Base-by-base conservation (phyloP, 148 eudicot species). In the Fagopyrum esculentum region DNA sequence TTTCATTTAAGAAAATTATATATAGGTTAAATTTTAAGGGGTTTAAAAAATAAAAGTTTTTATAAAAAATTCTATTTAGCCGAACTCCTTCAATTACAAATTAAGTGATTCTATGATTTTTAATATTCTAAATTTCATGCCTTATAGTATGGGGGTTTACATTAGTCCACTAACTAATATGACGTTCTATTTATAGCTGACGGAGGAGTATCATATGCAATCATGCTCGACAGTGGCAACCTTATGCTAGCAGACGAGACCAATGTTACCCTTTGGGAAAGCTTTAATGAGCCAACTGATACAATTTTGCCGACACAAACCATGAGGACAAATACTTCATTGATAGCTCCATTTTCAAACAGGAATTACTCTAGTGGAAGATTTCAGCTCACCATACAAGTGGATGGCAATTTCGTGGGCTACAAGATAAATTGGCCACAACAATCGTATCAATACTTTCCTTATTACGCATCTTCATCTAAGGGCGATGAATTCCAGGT, bases 271-370 rank as follows among this genome's bases (percentile, higher is more conserved):
- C 6, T 74, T 26, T 74, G 81, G 81, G 66, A 78, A 52, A 78
- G 77, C 26, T 71, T 74, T 48, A 74, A 74, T 12, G 1, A 13
- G 0, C 81, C 81, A 26, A 74, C 78, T 4, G 77, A 74, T 43
- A 79, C 81, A 9, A 44, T 79, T 4, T 69, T 79, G 48, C 74
- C 81, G 0, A 45, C 70, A 1, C 77, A 79, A 29, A 74, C 11
- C 17, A 15, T 79, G 54, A 69, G 60, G 11, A 12, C 7, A 22
- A 66, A 26, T 9, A 17, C 45, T 46, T 6, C 13, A 4, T 68
- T 74, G n/a, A 5, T 29, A 13, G 13, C 78, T 35, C 61, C 77
- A 13, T 6, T 19, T 16, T 29, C 40, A 2, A 51, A 79, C 5
- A 46, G 40, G 6, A 57, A 74, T 60, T 74, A 44, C 47, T 69